phyloP scores from a whole-genome alignment of 2,329 filamentous ascomycete species.

The Chaetomiaceae sp. region DNA sequence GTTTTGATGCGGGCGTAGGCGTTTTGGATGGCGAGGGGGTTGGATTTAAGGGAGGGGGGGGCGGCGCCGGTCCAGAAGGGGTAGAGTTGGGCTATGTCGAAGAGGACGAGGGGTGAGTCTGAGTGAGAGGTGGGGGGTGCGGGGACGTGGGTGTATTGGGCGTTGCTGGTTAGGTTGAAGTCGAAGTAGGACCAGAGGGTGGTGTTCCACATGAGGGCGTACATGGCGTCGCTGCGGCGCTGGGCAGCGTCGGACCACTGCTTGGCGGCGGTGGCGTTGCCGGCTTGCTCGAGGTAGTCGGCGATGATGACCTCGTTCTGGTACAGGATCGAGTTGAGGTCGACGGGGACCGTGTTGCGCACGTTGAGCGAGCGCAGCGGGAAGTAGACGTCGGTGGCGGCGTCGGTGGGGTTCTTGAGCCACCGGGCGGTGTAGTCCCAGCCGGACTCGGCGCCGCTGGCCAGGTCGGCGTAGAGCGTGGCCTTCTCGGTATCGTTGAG shows the following conservation, averaged over 20 bases:
- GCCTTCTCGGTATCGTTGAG: conserved; percentile 51
- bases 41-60: conserved; percentile 49
- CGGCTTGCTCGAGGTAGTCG: conserved; percentile 46
- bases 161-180: conserved; percentile 57
- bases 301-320: conserved; percentile 58
- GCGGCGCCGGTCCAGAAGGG: conserved; percentile 67
- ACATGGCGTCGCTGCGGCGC: conserved; percentile 57
- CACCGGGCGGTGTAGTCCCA: conserved; percentile 61
- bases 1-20: conserved; percentile 50
- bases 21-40: conserved; percentile 52
- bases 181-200: conserved; percentile 62
- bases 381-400: conserved; percentile 57
- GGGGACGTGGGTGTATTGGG: conserved; percentile 52
- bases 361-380: conserved; percentile 60
- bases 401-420: conserved; percentile 53
- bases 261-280: conserved; percentile 46
- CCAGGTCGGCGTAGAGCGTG: conserved; percentile 56
- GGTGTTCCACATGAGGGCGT: conserved; percentile 59
- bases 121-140: conserved; percentile 45
- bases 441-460: conserved; percentile 60
- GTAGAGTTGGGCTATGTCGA: conserved; percentile 57
- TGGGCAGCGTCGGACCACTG: conserved; percentile 47
- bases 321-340: conserved; percentile 65
- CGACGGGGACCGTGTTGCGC: conserved; percentile 54
- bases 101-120: conserved; percentile 50